Conservation (phyloP, 1,139 yeast species). For the Kodamaea fungicola region DNA sequence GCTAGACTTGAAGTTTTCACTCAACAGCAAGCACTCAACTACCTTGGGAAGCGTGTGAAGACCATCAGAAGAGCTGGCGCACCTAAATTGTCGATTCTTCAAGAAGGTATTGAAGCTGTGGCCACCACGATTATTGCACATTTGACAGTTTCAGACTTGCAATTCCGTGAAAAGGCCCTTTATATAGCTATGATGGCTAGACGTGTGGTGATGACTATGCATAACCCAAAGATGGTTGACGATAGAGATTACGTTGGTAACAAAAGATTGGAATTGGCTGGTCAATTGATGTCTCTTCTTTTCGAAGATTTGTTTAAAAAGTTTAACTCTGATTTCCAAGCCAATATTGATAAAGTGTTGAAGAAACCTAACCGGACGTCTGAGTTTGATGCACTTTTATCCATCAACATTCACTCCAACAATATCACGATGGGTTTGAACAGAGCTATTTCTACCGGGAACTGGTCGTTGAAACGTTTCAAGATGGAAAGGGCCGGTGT, state of each 20-base stretch:
- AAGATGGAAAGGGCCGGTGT: constrained; percentile 99
- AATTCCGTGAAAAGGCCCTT: constrained; percentile 89
- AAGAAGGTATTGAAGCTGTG: constrained; percentile 96
- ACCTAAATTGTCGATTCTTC: constrained; percentile 74
- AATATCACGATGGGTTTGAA: constrained; percentile 93
- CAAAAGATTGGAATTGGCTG: constrained; percentile 94
- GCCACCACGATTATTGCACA: constrained; percentile 97
- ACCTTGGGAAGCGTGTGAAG: constrained; percentile 85
- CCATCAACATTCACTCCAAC: constrained; percentile 85
- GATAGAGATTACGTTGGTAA: constrained; percentile 99
- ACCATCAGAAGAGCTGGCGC: constrained; percentile 85
- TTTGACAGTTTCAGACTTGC: constrained; percentile 78
- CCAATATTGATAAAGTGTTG: constrained; percentile 87
- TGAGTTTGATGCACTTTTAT: constrained; percentile 89
- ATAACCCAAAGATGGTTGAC: constrained; percentile 91
- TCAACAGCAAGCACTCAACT: constrained; percentile 90
- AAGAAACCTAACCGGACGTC: constrained; percentile 93
- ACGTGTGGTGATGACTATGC: constrained; percentile 92
- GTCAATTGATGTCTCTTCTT: constrained; percentile 89
- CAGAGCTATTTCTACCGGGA: constrained; percentile 96
- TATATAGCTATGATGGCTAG: constrained; percentile 96
- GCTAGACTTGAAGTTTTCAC: constrained; percentile 83
- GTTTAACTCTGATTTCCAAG: constrained; percentile 90
- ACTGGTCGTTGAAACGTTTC: constrained; percentile 97
- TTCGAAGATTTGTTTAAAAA: constrained; percentile 97